These are phyloP conservation scores for Melampsora larici-populina DNA, from an alignment of 1,284 basidiomycete genomes.

Conservation along the genomic window DNA sequence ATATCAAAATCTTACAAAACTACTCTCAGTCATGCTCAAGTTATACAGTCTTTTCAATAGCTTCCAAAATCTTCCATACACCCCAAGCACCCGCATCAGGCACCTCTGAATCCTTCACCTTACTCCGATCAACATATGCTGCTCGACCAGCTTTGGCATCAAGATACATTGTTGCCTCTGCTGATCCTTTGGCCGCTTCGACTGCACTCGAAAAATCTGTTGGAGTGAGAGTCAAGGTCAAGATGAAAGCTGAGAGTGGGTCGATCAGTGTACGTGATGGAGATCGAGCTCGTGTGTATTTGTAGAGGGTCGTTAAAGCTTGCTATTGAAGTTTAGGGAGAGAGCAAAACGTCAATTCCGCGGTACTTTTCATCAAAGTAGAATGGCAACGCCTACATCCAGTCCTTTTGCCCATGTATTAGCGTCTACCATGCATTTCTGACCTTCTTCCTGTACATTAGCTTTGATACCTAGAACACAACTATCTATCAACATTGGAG, in stretches of 20 bases:
- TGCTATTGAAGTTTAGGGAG: constrained; percentile 45
- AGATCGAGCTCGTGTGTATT: constrained; percentile 80
- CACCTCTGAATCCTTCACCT: constrained; percentile 66
- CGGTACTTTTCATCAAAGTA: not conserved
- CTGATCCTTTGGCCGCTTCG: constrained; percentile 65
- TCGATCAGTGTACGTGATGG: constrained; percentile 88
- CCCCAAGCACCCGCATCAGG: constrained; percentile 90
- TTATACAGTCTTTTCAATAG: constrained; percentile 47
- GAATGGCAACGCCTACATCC: constrained; percentile 46
- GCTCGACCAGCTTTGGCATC: constrained; percentile 84
- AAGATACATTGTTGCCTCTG: constrained; percentile 66
- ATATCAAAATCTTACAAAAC: too few species aligned
- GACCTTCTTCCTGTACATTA: constrained; percentile 45
- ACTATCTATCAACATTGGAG: not conserved
- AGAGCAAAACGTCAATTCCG: not conserved
- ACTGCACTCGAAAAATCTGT: constrained; percentile 61
- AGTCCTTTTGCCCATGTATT: constrained; percentile 66
- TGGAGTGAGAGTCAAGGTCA: constrained; percentile 58
- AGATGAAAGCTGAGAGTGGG: constrained; percentile 77
- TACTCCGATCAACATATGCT: constrained; percentile 75
- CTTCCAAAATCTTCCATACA: constrained; percentile 71
- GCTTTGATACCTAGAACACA: not conserved
- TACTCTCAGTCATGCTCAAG: too few species aligned
- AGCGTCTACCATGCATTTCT: constrained; percentile 56
- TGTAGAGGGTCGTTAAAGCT: constrained; percentile 71